Evolutionary conservation across 257 asterid genomes (phyloP).

Genomic region (Nicotiana undulata): DNA sequence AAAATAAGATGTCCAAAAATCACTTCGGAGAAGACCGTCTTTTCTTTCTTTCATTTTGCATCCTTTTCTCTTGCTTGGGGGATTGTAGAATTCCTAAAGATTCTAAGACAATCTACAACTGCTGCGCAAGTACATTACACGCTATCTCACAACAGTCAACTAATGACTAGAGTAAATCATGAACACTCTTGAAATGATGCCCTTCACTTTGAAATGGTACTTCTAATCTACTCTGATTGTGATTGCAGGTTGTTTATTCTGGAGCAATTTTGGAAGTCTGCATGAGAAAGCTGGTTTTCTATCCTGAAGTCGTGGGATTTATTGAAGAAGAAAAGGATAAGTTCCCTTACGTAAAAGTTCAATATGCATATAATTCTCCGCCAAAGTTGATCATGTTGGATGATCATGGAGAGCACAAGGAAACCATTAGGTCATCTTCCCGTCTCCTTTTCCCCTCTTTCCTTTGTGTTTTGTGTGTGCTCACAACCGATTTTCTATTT

Average conservation of each 20-base stretch:
- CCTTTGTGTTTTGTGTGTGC: not conserved
- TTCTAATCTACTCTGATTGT: not conserved
- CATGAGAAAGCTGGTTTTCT: conserved; percentile 94
- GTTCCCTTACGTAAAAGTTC: conserved; percentile 65
- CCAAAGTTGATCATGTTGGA: conserved; percentile 89
- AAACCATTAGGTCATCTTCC: conserved; percentile 64
- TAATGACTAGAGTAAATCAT: not conserved
- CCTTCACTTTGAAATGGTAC: not conserved
- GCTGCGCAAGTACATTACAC: not conserved
- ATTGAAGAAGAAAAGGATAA: conserved; percentile 90
- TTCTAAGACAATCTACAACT: not conserved
- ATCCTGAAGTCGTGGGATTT: conserved; percentile 82
- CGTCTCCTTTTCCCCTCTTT: not conserved
- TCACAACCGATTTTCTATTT: not conserved
- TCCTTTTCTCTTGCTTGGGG: not conserved
- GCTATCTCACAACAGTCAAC: not conserved
- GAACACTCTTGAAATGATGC: not conserved
- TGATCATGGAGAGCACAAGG: conserved; percentile 59
- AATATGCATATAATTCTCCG: conserved; percentile 80
- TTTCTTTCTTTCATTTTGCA: not conserved
- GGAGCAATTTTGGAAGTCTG: conserved; percentile 86
- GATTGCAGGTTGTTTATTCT: conserved; percentile 57
- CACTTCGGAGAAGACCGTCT: not conserved
- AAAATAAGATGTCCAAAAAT: not conserved
- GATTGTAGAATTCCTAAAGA: not conserved